phyloP scores from a whole-genome alignment of 441 rosid species.

The Arabidopsis lyrata region DNA sequence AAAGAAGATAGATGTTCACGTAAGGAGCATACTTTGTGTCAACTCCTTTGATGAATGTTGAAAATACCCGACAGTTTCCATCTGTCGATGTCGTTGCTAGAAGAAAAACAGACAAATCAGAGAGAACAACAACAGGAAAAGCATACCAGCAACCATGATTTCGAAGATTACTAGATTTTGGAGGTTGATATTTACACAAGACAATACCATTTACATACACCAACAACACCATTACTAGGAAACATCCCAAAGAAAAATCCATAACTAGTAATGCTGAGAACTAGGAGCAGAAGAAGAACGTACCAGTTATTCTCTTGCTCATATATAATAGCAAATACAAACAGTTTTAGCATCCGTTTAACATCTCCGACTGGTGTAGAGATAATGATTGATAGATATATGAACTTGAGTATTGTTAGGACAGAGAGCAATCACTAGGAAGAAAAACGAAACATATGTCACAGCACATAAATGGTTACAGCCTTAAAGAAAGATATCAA shows the following conservation, averaged over 20 bases:
- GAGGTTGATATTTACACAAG: not conserved
- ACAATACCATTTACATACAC: too few relatives aligned
- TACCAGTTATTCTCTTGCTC: too few relatives aligned
- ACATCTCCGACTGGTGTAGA: constrained; percentile 83
- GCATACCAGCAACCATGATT: not conserved
- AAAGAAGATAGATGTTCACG: constrained; percentile 7
- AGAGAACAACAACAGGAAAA: not conserved
- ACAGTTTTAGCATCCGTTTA: constrained; percentile 96
- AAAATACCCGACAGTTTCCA: constrained; percentile 96
- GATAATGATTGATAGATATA: constrained; percentile 75
- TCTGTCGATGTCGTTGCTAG: constrained; percentile 97
- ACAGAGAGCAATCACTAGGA: constrained; percentile 91
- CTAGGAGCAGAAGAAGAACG: too few relatives aligned
- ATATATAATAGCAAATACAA: constrained; percentile 50
- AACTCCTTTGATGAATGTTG: constrained; percentile 98
- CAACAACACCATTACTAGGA: too few relatives aligned
- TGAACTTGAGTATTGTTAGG: constrained; percentile 96
- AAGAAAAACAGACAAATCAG: constrained; percentile 51
- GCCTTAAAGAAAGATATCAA: not conserved
- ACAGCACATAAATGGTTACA: constrained; percentile 1
- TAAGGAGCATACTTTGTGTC: constrained; percentile 70
- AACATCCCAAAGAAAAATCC: too few relatives aligned
- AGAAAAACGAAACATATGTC: constrained; percentile 4
- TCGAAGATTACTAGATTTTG: constrained; percentile 2
- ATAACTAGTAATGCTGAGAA: too few relatives aligned